Conservation (phyloP, 148 eudicot genomes). For the Drosera capensis region DNA sequence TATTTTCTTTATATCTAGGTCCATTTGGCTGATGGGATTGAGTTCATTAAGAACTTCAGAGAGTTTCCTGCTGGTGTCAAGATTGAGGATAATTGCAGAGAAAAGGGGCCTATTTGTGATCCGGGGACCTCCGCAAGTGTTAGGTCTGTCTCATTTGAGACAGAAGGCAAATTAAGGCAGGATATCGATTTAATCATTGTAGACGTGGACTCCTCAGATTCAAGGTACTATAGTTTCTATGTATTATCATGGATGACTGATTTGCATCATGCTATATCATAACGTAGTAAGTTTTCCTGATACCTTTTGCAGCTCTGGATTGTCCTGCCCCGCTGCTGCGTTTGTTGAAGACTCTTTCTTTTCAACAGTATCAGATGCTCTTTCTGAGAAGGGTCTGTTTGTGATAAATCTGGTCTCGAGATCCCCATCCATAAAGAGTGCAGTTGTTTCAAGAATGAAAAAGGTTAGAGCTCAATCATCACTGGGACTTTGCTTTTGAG, state of each 20-base stretch:
- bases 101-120: constrained; percentile 6
- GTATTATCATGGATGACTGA: background rate
- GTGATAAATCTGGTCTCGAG: constrained; percentile 80
- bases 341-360: constrained; percentile 79
- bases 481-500: background rate
- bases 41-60: constrained; percentile 36
- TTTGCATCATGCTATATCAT: background rate
- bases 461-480: constrained; percentile 28
- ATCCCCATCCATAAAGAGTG: constrained; percentile 51
- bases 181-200: constrained; percentile 51
- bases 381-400: constrained; percentile 78
- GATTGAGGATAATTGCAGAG: constrained; percentile 3
- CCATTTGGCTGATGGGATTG: constrained; percentile 74
- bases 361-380: constrained; percentile 30
- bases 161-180: constrained; percentile 7
- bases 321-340: constrained; percentile 81
- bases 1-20: constrained; percentile 25
- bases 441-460: constrained; percentile 59
- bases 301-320: constrained; percentile 58
- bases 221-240: constrained; percentile 29
- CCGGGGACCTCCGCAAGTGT: constrained; percentile 10
- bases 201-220: constrained; percentile 90
- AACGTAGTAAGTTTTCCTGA: background rate
- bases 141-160: constrained; percentile 6
- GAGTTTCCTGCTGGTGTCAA: constrained; percentile 8